Percentiles rank a stretch among this genome's conserved stretches.
Conservation (phyloP, 1,139 yeast genomes). For the Petasospora rhodanensis region DNA sequence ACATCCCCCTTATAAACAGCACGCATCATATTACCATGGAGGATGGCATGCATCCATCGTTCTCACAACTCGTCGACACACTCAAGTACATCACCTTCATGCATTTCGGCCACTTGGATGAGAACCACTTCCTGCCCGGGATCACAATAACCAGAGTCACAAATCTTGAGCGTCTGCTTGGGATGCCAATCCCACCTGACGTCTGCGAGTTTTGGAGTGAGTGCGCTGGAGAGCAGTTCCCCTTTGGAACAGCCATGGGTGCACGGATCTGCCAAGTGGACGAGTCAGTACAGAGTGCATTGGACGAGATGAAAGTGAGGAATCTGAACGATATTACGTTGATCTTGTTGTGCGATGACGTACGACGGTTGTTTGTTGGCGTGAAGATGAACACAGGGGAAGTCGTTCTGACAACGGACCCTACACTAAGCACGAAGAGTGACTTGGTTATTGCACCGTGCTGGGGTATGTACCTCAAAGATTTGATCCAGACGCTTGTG, state of each 20-base stretch:
- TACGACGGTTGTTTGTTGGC: too few species aligned
- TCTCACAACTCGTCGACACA: conserved; percentile 7
- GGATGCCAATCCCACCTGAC: not conserved
- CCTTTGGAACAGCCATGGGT: not conserved
- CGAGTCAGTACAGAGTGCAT: too few species aligned
- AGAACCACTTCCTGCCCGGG: conserved; percentile 9
- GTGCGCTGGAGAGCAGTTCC: not conserved
- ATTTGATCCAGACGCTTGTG: too few species aligned
- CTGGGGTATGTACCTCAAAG: too few species aligned
- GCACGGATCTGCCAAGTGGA: not conserved
- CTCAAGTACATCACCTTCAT: conserved; percentile 12
- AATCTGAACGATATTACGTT: too few species aligned
- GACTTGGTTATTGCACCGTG: too few species aligned
- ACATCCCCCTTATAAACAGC: conserved; percentile 1
- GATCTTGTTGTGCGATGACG: too few species aligned
- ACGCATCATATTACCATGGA: conserved; percentile 1
- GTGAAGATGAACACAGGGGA: too few species aligned
- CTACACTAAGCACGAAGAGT: too few species aligned
- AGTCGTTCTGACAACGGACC: too few species aligned
- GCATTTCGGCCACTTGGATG: conserved; percentile 6
- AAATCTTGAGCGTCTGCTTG: not conserved
- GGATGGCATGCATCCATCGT: too few species aligned
- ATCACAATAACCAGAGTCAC: not conserved
- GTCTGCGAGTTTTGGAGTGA: not conserved
- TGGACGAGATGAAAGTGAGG: too few species aligned